These are phyloP conservation scores for Lasiosphaeria hispida DNA, from an alignment of 495 filamentous ascomycete genomes.

Conservation along the genomic window DNA sequence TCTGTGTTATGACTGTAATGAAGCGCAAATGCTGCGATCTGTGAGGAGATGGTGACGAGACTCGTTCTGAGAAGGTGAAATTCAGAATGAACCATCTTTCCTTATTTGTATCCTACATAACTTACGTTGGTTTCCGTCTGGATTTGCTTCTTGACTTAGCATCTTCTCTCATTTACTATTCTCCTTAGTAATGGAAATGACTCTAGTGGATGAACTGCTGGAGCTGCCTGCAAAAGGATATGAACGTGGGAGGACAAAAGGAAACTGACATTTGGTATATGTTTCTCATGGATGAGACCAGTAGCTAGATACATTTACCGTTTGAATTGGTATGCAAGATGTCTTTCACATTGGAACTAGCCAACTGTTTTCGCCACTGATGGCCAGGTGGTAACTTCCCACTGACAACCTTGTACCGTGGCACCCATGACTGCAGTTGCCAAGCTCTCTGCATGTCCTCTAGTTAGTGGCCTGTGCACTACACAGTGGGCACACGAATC, in stretches of 20 bases:
- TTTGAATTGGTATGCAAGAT: no score
- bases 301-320: no score
- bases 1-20: slow-evolving; percentile 26
- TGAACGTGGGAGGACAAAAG: not conserved
- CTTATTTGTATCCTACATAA: slow-evolving; percentile 19
- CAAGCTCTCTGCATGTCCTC: no score
- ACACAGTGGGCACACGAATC: no score
- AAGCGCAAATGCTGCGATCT: slow-evolving; percentile 12
- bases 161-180: slow-evolving; percentile 19
- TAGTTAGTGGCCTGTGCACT: no score
- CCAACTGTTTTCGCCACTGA: no score
- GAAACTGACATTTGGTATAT: not conserved
- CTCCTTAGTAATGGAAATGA: slow-evolving; percentile 10
- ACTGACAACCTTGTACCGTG: no score
- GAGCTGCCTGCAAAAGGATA: slow-evolving; percentile 3
- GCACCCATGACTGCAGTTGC: no score
- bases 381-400: no score
- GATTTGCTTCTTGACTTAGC: slow-evolving; percentile 10
- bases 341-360: no score
- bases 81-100: slow-evolving; percentile 13
- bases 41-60: not conserved
- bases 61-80: not conserved
- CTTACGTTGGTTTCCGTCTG: slow-evolving; percentile 18
- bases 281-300: no score
- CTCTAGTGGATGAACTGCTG: slow-evolving; percentile 1